phyloP scores from a whole-genome alignment of 1,284 basidiomycete species.

The Blastosporella zonata region DNA sequence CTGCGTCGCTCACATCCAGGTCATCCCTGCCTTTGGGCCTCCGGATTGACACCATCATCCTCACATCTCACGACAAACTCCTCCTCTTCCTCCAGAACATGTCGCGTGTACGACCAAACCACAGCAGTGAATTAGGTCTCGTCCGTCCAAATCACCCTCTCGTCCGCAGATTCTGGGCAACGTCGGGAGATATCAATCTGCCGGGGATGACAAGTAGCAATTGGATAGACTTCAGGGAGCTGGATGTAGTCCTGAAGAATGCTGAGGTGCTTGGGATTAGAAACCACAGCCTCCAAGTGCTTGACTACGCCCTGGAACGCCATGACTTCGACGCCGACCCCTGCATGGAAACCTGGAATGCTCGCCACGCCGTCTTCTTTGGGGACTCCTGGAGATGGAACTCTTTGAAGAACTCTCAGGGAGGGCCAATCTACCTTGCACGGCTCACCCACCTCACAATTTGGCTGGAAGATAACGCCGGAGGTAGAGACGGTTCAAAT shows the following conservation, averaged over 20 bases:
- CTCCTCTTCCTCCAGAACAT: slow-evolving; percentile 30
- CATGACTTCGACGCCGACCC: slow-evolving; percentile 12
- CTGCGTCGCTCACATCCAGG: slow-evolving; percentile 26
- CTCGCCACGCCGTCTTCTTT: slow-evolving; percentile 27
- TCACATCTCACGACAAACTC: slow-evolving; percentile 25
- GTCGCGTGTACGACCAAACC: slow-evolving; percentile 24
- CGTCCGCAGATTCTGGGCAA: slow-evolving; percentile 33
- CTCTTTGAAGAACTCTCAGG: slow-evolving; percentile 27
- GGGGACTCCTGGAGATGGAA: slow-evolving; percentile 34
- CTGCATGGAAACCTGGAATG: slow-evolving; percentile 25
- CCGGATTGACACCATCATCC: slow-evolving; percentile 29
- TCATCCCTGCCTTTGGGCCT: slow-evolving; percentile 36
- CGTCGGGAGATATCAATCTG: slow-evolving; percentile 26
- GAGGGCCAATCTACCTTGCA: slow-evolving; percentile 31
- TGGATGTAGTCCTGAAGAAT: slow-evolving; percentile 29
- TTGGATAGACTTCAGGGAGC: slow-evolving; percentile 23
- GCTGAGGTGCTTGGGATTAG: slow-evolving; percentile 29
- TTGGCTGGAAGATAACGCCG: slow-evolving; percentile 25
- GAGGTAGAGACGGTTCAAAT: slow-evolving; percentile 18
- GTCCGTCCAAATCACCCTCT: slow-evolving; percentile 28
- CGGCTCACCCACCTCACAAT: slow-evolving; percentile 34
- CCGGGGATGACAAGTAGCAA: slow-evolving; percentile 20
- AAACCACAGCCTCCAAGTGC: slow-evolving; percentile 28
- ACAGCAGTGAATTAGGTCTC: slow-evolving; percentile 21
- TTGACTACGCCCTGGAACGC: slow-evolving; percentile 28